These are phyloP conservation scores for Tephrocybe rancida DNA, from an alignment of 768 basidiomycete genomes.

Conservation along the genomic window DNA sequence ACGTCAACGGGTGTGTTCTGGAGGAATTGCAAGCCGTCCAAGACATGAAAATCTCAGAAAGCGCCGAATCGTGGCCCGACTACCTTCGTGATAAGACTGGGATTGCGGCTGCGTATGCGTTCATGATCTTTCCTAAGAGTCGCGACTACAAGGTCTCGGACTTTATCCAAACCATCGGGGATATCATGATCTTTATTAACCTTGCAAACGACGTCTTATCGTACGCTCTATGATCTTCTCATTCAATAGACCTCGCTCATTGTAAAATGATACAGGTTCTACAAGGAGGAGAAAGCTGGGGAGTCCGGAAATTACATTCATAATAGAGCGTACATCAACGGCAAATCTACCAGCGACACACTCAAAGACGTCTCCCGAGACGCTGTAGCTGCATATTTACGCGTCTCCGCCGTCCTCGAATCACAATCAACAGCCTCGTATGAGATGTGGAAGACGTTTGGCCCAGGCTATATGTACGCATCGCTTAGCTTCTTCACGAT, in stretches of 20 bases:
- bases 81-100: constrained; percentile 3
- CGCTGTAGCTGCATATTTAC: not conserved
- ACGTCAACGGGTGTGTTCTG: not conserved
- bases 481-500: not conserved
- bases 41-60: not conserved
- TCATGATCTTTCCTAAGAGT: not conserved
- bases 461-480: not conserved
- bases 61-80: not conserved
- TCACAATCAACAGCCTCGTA: not conserved
- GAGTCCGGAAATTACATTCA: constrained; percentile 3
- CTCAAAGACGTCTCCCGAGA: not conserved
- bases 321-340: not conserved
- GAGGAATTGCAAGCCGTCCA: not conserved
- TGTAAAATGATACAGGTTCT: not conserved
- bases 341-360: not conserved
- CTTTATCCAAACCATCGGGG: not conserved
- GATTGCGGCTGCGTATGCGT: not conserved
- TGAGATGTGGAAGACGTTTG: not conserved
- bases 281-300: constrained; percentile 2
- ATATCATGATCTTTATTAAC: constrained; percentile 4
- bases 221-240: not conserved
- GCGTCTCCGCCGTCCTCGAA: not conserved
- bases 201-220: not conserved
- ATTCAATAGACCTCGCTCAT: not conserved
- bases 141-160: not conserved